Evolutionary conservation across 1,284 basidiomycete species (phyloP).

Genomic region (Porogramme epimiltina): DNA sequence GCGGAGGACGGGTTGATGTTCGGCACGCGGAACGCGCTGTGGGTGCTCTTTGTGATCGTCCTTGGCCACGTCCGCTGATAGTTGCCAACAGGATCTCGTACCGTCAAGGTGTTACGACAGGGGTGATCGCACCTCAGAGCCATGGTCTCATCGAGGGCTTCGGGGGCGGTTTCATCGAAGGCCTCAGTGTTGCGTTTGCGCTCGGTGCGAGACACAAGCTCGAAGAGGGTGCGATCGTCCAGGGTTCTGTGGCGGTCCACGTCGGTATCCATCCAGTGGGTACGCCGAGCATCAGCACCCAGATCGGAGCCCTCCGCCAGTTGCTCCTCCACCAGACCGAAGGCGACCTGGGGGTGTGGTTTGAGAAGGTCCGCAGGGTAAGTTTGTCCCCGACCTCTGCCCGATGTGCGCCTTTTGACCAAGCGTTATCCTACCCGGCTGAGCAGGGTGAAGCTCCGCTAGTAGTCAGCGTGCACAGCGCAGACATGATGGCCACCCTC

Average conservation of each 20-base stretch:
- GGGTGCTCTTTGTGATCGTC: constrained; percentile 34
- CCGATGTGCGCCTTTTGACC: background rate
- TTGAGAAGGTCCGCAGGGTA: constrained; percentile 57
- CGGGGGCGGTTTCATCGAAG: constrained; percentile 61
- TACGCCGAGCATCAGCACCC: constrained; percentile 60
- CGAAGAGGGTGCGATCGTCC: constrained; percentile 65
- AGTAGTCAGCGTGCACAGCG: constrained; percentile 70
- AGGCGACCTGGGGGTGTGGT: constrained; percentile 46
- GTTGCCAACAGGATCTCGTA: constrained; percentile 49
- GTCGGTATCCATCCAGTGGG: constrained; percentile 53
- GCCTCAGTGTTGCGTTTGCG: constrained; percentile 71
- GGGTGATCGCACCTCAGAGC: constrained; percentile 60
- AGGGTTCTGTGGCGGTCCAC: constrained; percentile 72
- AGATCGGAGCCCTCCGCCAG: constrained; percentile 70
- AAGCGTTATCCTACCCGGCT: no score
- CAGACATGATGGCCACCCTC: constrained; percentile 74
- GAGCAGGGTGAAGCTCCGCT: constrained; percentile 50
- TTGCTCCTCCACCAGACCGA: constrained; percentile 49
- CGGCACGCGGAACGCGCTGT: constrained; percentile 74
- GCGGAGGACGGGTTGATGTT: constrained; percentile 80
- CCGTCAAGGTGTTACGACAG: constrained; percentile 59
- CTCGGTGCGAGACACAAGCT: constrained; percentile 64
- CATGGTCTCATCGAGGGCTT: constrained; percentile 65
- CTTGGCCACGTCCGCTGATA: constrained; percentile 26
- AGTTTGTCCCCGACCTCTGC: background rate